Evolutionary conservation across 441 rosid genomes (phyloP).

Genomic region (Kokia cookei): DNA sequence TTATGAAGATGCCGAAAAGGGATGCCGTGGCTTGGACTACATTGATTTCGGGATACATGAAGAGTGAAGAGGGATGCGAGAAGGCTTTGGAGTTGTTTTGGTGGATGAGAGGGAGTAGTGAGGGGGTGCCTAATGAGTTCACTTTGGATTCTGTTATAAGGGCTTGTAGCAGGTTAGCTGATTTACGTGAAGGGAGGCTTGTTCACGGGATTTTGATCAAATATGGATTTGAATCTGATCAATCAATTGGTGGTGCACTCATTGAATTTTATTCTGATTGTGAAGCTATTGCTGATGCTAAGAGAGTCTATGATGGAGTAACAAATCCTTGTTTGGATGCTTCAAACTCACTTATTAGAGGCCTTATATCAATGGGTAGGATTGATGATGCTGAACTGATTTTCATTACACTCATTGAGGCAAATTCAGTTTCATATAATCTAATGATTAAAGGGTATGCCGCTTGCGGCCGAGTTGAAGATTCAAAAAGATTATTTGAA

Average conservation of each 20-base stretch:
- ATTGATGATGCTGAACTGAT: conserved; percentile 45
- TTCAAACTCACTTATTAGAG: conserved; percentile 34
- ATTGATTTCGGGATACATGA: conserved; percentile 42
- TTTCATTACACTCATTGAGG: conserved; percentile 22
- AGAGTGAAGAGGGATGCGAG: conserved; percentile 21
- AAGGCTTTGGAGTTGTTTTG: conserved; percentile 41
- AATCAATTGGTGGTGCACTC: conserved; percentile 21
- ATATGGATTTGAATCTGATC: conserved; percentile 37
- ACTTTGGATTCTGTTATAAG: conserved; percentile 43
- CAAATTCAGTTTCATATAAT: conserved; percentile 27
- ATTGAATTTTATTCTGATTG: too few species aligned
- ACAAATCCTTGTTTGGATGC: conserved; percentile 25
- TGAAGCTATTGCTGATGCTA: too few species aligned
- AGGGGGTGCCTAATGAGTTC: conserved; percentile 42
- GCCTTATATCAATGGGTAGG: conserved; percentile 23
- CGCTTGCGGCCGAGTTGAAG: conserved; percentile 25
- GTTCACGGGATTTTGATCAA: conserved; percentile 29
- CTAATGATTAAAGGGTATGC: conserved; percentile 58
- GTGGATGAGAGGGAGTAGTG: conserved; percentile 29
- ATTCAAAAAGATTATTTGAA: conserved; percentile 40
- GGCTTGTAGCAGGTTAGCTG: conserved; percentile 25
- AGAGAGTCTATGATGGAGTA: too few species aligned
- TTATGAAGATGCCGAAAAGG: conserved; percentile 31
- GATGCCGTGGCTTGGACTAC: conserved; percentile 44
- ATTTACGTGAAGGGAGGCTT: too few species aligned